These are phyloP conservation scores for Penicilliopsis zonata DNA, from an alignment of 495 filamentous ascomycete genomes.

Conservation along the genomic window DNA sequence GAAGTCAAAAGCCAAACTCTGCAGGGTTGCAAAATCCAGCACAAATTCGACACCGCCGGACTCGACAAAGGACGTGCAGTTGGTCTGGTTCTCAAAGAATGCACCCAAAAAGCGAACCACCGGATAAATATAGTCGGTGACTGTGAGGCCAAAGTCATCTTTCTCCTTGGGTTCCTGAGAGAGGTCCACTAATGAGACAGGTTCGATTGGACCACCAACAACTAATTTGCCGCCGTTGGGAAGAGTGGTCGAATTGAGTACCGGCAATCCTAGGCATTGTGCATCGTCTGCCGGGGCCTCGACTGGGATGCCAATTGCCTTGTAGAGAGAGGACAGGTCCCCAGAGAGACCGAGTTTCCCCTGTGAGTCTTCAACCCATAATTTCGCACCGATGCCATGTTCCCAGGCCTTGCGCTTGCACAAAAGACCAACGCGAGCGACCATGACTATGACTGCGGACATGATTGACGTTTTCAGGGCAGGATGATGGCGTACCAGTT, in stretches of 20 bases:
- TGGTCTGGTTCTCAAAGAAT: conserved; percentile 63
- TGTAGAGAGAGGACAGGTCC: conserved; percentile 19
- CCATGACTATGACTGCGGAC: conserved; percentile 70
- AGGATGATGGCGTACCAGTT: conserved; percentile 89
- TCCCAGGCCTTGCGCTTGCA: conserved; percentile 54
- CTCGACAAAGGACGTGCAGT: conserved; percentile 65
- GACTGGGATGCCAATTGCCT: conserved; percentile 19
- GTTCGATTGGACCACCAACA: conserved; percentile 18
- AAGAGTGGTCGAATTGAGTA: conserved; percentile 18
- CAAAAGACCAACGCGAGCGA: conserved; percentile 60
- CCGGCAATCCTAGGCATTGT: conserved; percentile 18
- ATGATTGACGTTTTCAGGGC: conserved; percentile 66
- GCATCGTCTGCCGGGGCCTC: conserved; percentile 17
- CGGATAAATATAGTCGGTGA: conserved; percentile 59
- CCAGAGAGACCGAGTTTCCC: conserved; percentile 20
- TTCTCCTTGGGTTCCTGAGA: conserved; percentile 33
- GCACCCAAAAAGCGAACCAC: conserved; percentile 63
- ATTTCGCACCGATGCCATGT: conserved; percentile 63
- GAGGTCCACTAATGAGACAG: conserved; percentile 14
- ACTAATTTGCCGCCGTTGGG: conserved; percentile 27
- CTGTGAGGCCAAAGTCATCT: conserved; percentile 36
- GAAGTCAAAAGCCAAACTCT: conserved; percentile 67
- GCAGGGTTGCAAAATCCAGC: conserved; percentile 70
- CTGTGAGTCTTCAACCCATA: conserved; percentile 48
- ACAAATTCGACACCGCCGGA: conserved; percentile 71